Evolutionary conservation across 768 basidiomycete species (phyloP), one percentile per base, ranked within the genome.

Genomic region (Coprinellus aureogranulatus): DNA sequence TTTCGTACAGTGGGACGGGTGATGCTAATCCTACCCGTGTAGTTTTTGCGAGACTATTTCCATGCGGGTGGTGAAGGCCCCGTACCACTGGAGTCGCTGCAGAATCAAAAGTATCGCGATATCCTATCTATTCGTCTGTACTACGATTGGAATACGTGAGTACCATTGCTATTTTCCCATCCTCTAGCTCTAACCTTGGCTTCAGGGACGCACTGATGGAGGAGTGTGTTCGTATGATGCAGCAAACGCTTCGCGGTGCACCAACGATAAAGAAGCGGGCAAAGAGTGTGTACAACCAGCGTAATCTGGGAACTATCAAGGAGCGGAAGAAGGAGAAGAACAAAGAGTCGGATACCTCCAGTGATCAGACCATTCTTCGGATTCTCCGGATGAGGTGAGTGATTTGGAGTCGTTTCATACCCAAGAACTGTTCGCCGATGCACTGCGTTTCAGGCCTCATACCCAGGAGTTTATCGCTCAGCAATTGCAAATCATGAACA

Each of bases 1-100:
- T n/a, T 34, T 14, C 34, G 34, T 6, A 34, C 8, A 34, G 16
- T 16, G 8, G 8, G 16, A 44, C 5, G n/a, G n/a, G n/a, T n/a
- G n/a, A 8, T n/a, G 12, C 28, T 50, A 34, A 50, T 58, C 31
- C 58, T 6, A 45, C 18, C 20, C 45, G 28, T 61, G 6, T 59
- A 96, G 92, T 98, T 98, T 78, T 67, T 99, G 68, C 79, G 89
- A 56, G 92, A 97, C 68, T 99, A 94, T 76, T 98, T 98, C 78
- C 87, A 97, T 68, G 94, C 92, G 2, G 89, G 86, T 14, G 96
- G 96, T 10, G 94, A 97, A 68, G 92, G 93, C 3, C 92, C 92
- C 1, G 83, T 98, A 8, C 84, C 94, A 0, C 74, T 94, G 54
- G 92, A 93, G 66, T 77, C 83, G 22, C 77, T 99, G 26, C 94